Conservation (phyloP, 345 rosid genomes). For the Raphanus raphanistrum region DNA sequence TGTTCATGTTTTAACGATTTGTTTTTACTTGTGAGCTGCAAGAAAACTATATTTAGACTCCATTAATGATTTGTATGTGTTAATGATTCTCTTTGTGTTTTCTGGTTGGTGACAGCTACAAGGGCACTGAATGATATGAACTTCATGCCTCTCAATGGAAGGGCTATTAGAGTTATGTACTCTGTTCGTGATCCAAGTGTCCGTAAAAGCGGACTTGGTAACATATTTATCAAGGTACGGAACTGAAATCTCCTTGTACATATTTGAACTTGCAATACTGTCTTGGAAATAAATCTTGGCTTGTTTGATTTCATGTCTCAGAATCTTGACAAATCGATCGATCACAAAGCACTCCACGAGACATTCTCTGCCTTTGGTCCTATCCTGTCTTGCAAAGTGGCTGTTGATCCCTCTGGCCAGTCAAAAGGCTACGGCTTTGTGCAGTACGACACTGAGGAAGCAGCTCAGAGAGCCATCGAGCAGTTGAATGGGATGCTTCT, state of each 20-base stretch:
- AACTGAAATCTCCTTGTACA: not conserved
- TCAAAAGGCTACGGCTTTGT: conserved; percentile 97
- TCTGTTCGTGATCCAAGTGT: conserved; percentile 91
- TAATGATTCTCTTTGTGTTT: not conserved
- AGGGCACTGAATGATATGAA: conserved; percentile 81
- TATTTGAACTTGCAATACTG: not conserved
- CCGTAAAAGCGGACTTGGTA: conserved; percentile 90
- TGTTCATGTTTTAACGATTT: not conserved
- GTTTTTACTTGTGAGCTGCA: not conserved
- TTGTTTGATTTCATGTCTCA: conserved; percentile 22
- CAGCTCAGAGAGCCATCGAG: conserved; percentile 80
- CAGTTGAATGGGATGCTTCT: conserved; percentile 88
- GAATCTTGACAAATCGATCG: conserved; percentile 88
- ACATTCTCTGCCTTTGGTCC: conserved; percentile 85
- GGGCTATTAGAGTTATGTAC: conserved; percentile 77
- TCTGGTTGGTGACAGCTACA: conserved; percentile 54
- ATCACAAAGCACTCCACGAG: conserved; percentile 88
- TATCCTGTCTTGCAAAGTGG: conserved; percentile 89
- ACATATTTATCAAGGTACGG: conserved; percentile 90
- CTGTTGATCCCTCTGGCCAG: conserved; percentile 72
- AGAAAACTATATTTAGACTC: too few species aligned
- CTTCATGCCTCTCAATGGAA: conserved; percentile 68
- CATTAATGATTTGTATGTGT: not conserved
- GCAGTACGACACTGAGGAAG: conserved; percentile 74
- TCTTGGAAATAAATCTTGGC: too few species aligned